A percentile compares a stretch with the other conserved stretches of the same genome.
phyloP scores from a whole-genome alignment of 768 basidiomycete species.

The Saitozyma podzolica region DNA sequence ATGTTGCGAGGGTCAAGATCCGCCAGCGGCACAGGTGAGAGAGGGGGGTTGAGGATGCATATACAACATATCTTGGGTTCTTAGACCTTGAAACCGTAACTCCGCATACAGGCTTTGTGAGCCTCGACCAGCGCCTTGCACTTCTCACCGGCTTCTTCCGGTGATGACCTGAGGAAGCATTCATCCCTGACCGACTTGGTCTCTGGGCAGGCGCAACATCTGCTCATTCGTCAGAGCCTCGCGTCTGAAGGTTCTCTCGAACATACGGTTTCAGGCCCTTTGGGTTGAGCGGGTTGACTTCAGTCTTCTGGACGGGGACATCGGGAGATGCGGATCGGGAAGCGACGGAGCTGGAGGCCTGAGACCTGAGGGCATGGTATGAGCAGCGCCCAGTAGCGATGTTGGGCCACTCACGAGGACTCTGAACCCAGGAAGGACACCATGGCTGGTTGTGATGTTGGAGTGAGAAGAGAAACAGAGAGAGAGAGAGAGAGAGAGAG shows the following conservation, averaged over 20 bases:
- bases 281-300: conserved; percentile 80
- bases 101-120: conserved; percentile 88
- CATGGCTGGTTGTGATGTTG: conserved; percentile 10
- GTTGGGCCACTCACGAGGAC: conserved; percentile 14
- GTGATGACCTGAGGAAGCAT: conserved; percentile 72
- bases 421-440: conserved; percentile 20
- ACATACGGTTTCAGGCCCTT: conserved; percentile 92
- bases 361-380: neutral
- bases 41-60: conserved; percentile 8
- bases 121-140: conserved; percentile 76
- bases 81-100: conserved; percentile 77
- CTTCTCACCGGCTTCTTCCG: conserved; percentile 69
- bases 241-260: no score
- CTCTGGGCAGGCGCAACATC: conserved; percentile 94
- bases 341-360: conserved; percentile 11
- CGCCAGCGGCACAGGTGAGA: conserved; percentile 11
- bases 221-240: conserved; percentile 47
- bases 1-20: conserved; percentile 39
- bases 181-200: conserved; percentile 91
- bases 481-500: neutral
- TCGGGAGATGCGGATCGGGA: conserved; percentile 27
- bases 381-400: neutral
- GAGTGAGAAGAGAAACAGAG: neutral
- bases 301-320: conserved; percentile 18
- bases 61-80: neutral